phyloP scores from a whole-genome alignment of 352 stramenopile species.

The Pythium plurisporium region DNA sequence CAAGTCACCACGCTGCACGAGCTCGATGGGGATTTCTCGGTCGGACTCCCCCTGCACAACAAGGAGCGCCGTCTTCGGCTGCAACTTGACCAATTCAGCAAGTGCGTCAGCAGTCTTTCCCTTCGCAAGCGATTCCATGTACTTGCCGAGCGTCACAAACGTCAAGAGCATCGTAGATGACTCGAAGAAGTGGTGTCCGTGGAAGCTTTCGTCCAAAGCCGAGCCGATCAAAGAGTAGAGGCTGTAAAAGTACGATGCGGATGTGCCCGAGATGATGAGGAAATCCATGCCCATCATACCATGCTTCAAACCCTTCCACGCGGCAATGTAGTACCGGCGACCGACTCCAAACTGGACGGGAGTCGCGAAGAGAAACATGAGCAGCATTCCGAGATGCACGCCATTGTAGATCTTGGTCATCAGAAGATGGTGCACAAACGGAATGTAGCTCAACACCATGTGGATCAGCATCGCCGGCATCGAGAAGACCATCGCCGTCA shows the following conservation, averaged over 20 bases:
- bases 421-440: constrained; percentile 49
- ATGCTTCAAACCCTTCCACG: constrained; percentile 78
- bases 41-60: constrained; percentile 48
- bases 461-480: constrained; percentile 80
- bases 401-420: constrained; percentile 78
- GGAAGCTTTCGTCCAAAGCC: constrained; percentile 48
- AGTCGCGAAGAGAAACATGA: constrained; percentile 83
- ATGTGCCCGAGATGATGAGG: constrained; percentile 77
- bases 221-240: constrained; percentile 74
- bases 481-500: constrained; percentile 79
- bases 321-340: constrained; percentile 73
- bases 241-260: constrained; percentile 86
- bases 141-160: constrained; percentile 86
- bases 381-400: constrained; percentile 60
- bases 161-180: constrained; percentile 83
- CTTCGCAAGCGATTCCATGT: constrained; percentile 87
- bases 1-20: constrained; percentile 79
- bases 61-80: constrained; percentile 74
- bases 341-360: constrained; percentile 84
- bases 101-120: constrained; percentile 77
- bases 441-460: constrained; percentile 85
- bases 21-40: constrained; percentile 71
- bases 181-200: constrained; percentile 86
- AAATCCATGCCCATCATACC: constrained; percentile 90
- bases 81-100: constrained; percentile 64